phyloP scores from a whole-genome alignment of 768 basidiomycete genomes.

The Suillus bovinus region DNA sequence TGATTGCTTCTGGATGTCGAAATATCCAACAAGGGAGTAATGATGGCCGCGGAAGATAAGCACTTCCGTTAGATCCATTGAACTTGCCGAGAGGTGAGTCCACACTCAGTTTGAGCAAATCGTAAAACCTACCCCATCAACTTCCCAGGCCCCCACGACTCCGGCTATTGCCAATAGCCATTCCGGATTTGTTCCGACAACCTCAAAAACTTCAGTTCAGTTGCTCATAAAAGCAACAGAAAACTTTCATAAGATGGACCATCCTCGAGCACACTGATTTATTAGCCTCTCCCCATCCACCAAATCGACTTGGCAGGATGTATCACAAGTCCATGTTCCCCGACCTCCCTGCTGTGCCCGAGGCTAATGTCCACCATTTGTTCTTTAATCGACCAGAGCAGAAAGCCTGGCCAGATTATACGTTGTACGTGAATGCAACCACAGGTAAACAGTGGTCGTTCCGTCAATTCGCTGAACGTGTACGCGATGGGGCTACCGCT shows the following conservation, averaged over 20 bases:
- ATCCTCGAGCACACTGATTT: background rate
- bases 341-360: conserved; percentile 47
- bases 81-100: background rate
- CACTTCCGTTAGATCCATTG: background rate
- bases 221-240: conserved; percentile 1
- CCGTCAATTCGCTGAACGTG: conserved; percentile 49
- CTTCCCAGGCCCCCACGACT: conserved; percentile 6
- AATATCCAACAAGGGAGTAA: background rate
- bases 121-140: background rate
- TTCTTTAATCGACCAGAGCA: conserved; percentile 58
- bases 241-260: background rate
- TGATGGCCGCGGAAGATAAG: background rate
- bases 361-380: conserved; percentile 55
- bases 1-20: background rate
- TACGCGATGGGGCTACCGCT: conserved; percentile 58
- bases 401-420: conserved; percentile 54
- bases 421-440: conserved; percentile 53
- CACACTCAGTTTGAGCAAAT: background rate
- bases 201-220: background rate
- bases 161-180: conserved; percentile 9
- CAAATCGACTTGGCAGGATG: conserved; percentile 36
- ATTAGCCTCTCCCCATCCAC: background rate
- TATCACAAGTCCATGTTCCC: conserved; percentile 59
- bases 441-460: conserved; percentile 49
- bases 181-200: too few relatives aligned